phyloP scores from a whole-genome alignment of 2,329 filamentous ascomycete species.

The Neopestalotiopsis clavispora region DNA sequence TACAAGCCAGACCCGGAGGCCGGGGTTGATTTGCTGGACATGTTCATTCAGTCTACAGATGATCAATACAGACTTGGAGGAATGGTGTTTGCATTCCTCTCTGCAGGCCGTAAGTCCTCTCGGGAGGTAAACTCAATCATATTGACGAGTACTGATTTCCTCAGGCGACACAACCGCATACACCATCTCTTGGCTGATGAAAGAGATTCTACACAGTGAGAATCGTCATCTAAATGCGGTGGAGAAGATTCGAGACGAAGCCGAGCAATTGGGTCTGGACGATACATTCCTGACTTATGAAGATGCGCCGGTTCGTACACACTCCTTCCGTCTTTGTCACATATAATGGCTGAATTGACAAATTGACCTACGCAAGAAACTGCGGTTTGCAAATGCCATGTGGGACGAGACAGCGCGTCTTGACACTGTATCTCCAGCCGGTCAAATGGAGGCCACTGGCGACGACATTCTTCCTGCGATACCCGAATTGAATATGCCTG shows the following conservation, averaged over 20 bases:
- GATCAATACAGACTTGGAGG: not conserved
- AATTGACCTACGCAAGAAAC: not conserved
- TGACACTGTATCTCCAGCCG: not conserved
- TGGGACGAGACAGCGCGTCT: not conserved
- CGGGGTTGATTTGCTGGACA: not conserved
- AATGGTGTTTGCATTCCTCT: constrained; percentile 3
- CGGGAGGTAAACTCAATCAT: too few relatives aligned
- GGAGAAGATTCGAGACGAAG: not conserved
- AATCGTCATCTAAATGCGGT: not conserved
- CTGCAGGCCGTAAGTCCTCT: not conserved
- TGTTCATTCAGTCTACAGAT: not conserved
- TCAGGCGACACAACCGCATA: constrained; percentile 5
- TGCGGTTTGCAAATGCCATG: not conserved
- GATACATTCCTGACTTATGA: not conserved
- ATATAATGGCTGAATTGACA: not conserved
- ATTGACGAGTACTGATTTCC: too few relatives aligned
- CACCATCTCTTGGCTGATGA: not conserved
- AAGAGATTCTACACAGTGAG: not conserved
- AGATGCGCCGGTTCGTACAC: not conserved
- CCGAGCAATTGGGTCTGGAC: not conserved
- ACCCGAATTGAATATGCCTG: not conserved
- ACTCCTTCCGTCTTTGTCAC: not conserved
- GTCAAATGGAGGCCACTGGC: not conserved
- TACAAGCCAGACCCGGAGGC: not conserved
- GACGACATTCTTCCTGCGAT: not conserved